A percentile compares a stretch with the other conserved stretches of the same genome.
Conservation (phyloP, 1,284 basidiomycete genomes). For the Phlebopus sp. region DNA sequence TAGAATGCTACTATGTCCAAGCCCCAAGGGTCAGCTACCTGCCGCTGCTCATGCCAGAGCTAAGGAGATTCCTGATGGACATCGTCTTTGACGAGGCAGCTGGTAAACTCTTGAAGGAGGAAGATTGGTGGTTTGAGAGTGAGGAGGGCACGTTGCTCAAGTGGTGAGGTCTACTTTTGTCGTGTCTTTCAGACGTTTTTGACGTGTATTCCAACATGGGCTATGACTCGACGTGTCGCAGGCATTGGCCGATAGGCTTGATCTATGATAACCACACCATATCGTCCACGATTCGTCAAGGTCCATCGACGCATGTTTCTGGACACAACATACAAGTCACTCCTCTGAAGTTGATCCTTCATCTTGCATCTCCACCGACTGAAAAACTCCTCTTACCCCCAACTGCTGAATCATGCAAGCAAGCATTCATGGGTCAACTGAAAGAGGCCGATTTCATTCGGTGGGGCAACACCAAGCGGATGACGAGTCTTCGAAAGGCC, state of each 20-base stretch:
- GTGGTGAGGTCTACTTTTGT: constrained; percentile 59
- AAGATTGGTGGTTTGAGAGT: constrained; percentile 94
- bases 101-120: constrained; percentile 69
- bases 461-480: constrained; percentile 91
- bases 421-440: constrained; percentile 88
- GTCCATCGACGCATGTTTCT: constrained; percentile 38
- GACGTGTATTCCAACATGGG: background rate
- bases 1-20: constrained; percentile 84
- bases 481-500: constrained; percentile 82
- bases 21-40: constrained; percentile 90
- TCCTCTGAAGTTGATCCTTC: constrained; percentile 77
- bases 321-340: constrained; percentile 36
- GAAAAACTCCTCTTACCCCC: constrained; percentile 83
- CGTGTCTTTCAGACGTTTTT: background rate
- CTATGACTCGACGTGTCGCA: constrained; percentile 33
- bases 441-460: constrained; percentile 95
- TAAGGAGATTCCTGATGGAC: constrained; percentile 83
- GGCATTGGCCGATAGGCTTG: constrained; percentile 95
- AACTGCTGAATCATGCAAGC: constrained; percentile 79
- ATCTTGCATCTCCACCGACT: constrained; percentile 80
- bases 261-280: constrained; percentile 83
- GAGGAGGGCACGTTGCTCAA: constrained; percentile 72
- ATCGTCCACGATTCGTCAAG: constrained; percentile 52
- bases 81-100: constrained; percentile 85
- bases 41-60: constrained; percentile 83